Conservation (phyloP, 805 yeast genomes). For the Metschnikowia gruessii region DNA sequence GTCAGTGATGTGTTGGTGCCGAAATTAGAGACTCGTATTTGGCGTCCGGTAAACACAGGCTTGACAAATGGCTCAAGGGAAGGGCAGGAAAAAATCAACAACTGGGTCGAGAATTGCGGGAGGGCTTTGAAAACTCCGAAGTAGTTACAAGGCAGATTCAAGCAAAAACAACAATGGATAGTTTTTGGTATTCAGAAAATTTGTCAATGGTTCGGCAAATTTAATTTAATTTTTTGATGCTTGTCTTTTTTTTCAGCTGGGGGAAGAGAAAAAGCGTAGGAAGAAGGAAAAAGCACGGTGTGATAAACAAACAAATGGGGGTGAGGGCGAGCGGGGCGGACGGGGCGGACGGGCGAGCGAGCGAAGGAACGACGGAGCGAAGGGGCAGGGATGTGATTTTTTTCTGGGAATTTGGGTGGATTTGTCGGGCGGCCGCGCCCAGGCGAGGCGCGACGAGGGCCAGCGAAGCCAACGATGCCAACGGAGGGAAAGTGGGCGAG, state of each 20-base stretch:
- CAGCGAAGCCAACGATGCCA: background rate
- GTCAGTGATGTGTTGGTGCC: background rate
- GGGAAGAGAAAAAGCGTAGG: constrained; percentile 4
- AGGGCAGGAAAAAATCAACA: background rate
- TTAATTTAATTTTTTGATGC: too few species aligned
- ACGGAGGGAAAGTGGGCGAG: too few species aligned
- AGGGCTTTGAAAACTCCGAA: background rate
- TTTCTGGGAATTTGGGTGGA: background rate
- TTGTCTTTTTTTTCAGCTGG: background rate
- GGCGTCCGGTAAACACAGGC: background rate
- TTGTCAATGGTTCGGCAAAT: too few species aligned
- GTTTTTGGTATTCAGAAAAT: too few species aligned
- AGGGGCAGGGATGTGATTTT: background rate
- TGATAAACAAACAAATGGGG: constrained; percentile 1
- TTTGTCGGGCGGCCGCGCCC: too few species aligned
- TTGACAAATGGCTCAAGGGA: background rate
- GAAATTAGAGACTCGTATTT: background rate
- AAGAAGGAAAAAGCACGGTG: constrained; percentile 2
- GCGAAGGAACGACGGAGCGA: too few species aligned
- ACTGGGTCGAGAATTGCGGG: background rate
- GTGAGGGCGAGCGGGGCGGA: background rate
- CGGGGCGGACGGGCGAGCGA: background rate
- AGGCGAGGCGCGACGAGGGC: background rate
- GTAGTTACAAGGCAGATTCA: background rate
- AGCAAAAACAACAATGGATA: too few species aligned